Percentiles rank a stretch among this genome's conserved stretches.
These are phyloP conservation scores for Tylopilus intermedius DNA, from an alignment of 768 basidiomycete genomes.

Conservation along the genomic window DNA sequence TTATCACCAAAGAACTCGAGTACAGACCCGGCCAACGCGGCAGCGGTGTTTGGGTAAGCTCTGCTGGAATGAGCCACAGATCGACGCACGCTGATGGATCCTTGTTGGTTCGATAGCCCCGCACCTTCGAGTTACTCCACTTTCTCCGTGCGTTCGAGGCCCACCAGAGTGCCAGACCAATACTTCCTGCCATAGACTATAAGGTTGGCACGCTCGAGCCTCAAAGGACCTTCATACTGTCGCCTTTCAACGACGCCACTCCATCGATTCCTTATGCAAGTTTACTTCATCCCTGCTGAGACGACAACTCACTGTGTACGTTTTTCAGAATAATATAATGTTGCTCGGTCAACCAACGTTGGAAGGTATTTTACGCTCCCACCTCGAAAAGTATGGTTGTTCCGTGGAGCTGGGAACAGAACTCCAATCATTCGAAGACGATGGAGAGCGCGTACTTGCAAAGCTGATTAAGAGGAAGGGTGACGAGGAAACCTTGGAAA, in stretches of 20 bases:
- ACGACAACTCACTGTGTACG: not conserved
- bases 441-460: no score
- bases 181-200: slow-evolving; percentile 24
- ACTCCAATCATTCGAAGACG: no score
- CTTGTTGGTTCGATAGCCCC: slow-evolving; percentile 11
- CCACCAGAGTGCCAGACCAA: slow-evolving; percentile 25
- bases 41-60: slow-evolving; percentile 35
- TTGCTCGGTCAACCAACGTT: slow-evolving; percentile 23
- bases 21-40: slow-evolving; percentile 37
- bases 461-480: no score
- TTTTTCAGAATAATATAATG: slow-evolving; percentile 8
- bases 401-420: no score
- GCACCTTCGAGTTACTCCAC: slow-evolving; percentile 42
- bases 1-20: slow-evolving; percentile 43
- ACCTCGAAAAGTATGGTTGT: slow-evolving; percentile 15
- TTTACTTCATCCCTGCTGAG: not conserved
- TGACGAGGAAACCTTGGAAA: slow-evolving; percentile 17
- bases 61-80: not conserved
- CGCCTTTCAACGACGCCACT: slow-evolving; percentile 14
- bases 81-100: not conserved
- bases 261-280: slow-evolving; percentile 28
- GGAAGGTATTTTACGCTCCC: slow-evolving; percentile 26
- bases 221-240: slow-evolving; percentile 5
- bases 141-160: slow-evolving; percentile 38
- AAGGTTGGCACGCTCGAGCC: slow-evolving; percentile 21